These are phyloP conservation scores for Puccinia horiana DNA, from an alignment of 1,284 basidiomycete genomes.

Conservation along the genomic window DNA sequence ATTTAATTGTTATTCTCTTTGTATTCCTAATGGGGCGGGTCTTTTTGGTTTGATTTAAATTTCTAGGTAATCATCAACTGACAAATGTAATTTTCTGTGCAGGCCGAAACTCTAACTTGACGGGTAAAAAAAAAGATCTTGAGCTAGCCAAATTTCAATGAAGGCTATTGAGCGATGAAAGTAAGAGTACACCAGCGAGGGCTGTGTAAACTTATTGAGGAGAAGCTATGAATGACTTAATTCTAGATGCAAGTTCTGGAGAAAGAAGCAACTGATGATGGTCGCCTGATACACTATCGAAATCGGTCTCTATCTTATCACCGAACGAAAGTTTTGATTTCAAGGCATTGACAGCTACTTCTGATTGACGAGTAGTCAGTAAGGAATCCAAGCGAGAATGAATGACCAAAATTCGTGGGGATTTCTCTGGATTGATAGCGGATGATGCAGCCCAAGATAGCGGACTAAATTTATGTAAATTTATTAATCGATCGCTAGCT, in stretches of 20 bases:
- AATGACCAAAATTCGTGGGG: constrained; percentile 26
- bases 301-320: constrained; percentile 13
- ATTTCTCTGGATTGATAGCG: neutral
- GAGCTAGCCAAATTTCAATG: no score
- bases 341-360: neutral
- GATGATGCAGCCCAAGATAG: constrained; percentile 10
- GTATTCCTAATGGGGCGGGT: no score
- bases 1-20: no score
- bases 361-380: constrained; percentile 34
- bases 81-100: no score
- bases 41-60: no score
- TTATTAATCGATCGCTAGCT: neutral
- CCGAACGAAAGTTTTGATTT: neutral
- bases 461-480: constrained; percentile 15
- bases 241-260: constrained; percentile 13
- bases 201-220: neutral
- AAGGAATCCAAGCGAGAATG: constrained; percentile 38
- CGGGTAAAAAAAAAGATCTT: no score
- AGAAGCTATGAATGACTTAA: constrained; percentile 19
- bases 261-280: constrained; percentile 39
- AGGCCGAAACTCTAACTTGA: no score
- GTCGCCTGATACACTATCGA: constrained; percentile 30
- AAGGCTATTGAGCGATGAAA: no score
- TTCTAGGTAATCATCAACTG: no score
- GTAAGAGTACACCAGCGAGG: no score